These are phyloP conservation scores for Phytophthora agathidicida DNA, from an alignment of 352 stramenopile species.

Conservation along the genomic window DNA sequence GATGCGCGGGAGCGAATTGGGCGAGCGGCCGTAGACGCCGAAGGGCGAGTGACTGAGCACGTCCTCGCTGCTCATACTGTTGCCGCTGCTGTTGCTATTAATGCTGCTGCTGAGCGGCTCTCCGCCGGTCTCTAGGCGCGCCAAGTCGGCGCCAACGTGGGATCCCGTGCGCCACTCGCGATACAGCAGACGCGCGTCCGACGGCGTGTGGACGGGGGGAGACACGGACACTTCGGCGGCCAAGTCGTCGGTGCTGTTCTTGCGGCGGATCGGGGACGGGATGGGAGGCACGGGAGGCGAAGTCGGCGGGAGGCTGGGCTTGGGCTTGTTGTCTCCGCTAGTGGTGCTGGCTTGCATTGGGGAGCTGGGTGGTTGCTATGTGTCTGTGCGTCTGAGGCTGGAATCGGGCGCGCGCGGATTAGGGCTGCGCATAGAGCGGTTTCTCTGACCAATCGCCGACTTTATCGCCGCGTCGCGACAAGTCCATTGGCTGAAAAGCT, in stretches of 20 bases:
- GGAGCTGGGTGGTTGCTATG: conserved; percentile 16
- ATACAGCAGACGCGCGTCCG: conserved; percentile 77
- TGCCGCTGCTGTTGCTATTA: conserved; percentile 9
- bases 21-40: conserved; percentile 52
- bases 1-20: conserved; percentile 71
- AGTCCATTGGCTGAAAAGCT: conserved; percentile 9
- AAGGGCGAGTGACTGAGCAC: conserved; percentile 70
- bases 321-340: conserved; percentile 19
- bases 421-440: conserved; percentile 19
- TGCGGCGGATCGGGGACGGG: conserved; percentile 28
- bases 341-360: conserved; percentile 36
- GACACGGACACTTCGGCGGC: conserved; percentile 51
- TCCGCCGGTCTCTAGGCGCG: conserved; percentile 26
- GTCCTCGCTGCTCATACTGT: conserved; percentile 66
- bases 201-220: conserved; percentile 54
- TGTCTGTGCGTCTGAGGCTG: conserved; percentile 10
- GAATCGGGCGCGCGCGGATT: neutral
- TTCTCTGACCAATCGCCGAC: conserved; percentile 11
- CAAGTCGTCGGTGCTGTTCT: conserved; percentile 77
- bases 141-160: conserved; percentile 46
- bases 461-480: conserved; percentile 5
- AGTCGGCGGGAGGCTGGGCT: conserved; percentile 2
- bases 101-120: conserved; percentile 19
- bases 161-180: conserved; percentile 79
- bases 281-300: conserved; percentile 2